A percentile compares a stretch with the other conserved stretches of the same genome.
Conservation (phyloP, 2,329 filamentous ascomycete genomes). For the Fusarium sambucinum region DNA sequence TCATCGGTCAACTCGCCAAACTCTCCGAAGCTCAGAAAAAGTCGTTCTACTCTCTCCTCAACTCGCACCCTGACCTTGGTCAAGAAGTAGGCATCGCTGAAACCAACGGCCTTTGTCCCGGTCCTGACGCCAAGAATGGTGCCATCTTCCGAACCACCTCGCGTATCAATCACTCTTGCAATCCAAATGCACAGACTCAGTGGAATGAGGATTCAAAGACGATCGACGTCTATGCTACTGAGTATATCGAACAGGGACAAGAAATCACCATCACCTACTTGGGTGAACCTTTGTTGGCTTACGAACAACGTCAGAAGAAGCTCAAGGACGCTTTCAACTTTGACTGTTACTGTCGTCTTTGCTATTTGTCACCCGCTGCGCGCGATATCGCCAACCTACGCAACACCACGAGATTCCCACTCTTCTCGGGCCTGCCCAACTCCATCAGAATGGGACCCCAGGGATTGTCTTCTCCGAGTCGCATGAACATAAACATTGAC, state of each 20-base stretch:
- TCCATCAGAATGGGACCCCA: no score
- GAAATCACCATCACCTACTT: slow-evolving; percentile 46
- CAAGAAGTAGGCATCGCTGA: slow-evolving; percentile 7
- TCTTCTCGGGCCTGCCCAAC: background rate
- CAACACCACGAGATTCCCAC: slow-evolving; percentile 9
- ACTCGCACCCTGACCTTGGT: background rate
- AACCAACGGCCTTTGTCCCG: slow-evolving; percentile 26
- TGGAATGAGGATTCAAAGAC: slow-evolving; percentile 42
- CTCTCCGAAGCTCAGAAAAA: background rate
- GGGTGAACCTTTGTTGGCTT: background rate
- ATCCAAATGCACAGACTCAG: slow-evolving; percentile 41
- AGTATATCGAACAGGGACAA: slow-evolving; percentile 42
- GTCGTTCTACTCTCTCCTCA: slow-evolving; percentile 9
- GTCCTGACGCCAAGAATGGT: background rate
- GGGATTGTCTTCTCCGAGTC: no score
- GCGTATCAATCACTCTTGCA: slow-evolving; percentile 50
- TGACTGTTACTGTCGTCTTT: slow-evolving; percentile 21
- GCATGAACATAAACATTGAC: slow-evolving; percentile 11
- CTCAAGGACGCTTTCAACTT: slow-evolving; percentile 10
- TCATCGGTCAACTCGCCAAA: background rate
- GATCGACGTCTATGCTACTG: slow-evolving; percentile 42
- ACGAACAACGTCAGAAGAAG: background rate
- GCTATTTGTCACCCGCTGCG: slow-evolving; percentile 4
- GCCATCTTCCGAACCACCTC: slow-evolving; percentile 41
- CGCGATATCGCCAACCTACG: slow-evolving; percentile 1